Conservation (phyloP, 176 grass and related monocot genomes). For the Urochloa ruziziensis region DNA sequence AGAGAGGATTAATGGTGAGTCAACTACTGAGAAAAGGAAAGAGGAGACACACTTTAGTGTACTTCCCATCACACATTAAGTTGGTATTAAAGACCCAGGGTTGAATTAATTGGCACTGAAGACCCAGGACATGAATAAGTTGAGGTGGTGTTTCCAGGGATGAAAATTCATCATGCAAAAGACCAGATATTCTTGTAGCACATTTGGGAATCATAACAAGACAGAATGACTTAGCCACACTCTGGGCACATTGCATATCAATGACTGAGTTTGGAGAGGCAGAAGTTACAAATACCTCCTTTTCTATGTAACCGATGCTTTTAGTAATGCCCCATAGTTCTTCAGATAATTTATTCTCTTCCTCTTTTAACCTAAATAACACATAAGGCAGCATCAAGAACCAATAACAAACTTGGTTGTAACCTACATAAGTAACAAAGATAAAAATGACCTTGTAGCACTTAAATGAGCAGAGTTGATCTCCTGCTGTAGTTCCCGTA, state of each 20-base stretch:
- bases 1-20: background rate
- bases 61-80: background rate
- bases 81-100: background rate
- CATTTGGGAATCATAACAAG: background rate
- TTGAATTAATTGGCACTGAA: background rate
- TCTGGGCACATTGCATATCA: background rate
- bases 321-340: slow-evolving; percentile 39
- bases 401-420: background rate
- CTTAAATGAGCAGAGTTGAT: slow-evolving; percentile 46
- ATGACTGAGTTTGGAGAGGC: background rate
- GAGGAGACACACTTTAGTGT: background rate
- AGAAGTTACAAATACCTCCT: slow-evolving; percentile 46
- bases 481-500: slow-evolving; percentile 50
- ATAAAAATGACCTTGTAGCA: slow-evolving; percentile 57
- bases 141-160: background rate
- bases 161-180: background rate
- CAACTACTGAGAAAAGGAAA: background rate
- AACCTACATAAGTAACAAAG: slow-evolving; percentile 13
- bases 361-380: slow-evolving; percentile 61
- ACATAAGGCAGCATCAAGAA: slow-evolving; percentile 21
- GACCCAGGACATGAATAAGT: background rate
- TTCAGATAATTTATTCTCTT: slow-evolving; percentile 55
- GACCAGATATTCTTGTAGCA: background rate
- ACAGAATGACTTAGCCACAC: background rate
- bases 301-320: slow-evolving; percentile 46